Evolutionary conservation across 495 filamentous ascomycete species (phyloP).

Genomic region (Diplogelasinospora grovesii): DNA sequence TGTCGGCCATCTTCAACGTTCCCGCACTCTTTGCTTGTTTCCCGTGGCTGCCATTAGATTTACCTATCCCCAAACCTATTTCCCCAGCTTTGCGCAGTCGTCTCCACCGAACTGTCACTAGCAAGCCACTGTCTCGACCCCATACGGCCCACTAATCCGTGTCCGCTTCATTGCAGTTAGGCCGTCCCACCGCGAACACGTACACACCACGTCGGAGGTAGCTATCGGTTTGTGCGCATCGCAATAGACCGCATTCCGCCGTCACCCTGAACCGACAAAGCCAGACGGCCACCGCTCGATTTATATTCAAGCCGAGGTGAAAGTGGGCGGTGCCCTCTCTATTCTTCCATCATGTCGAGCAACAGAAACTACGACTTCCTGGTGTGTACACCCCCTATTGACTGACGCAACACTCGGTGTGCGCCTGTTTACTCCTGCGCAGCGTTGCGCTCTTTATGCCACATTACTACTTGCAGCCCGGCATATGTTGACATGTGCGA

Average conservation of each 20-base stretch:
- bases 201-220: not conserved
- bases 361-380: slow-evolving; percentile 98
- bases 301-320: not conserved
- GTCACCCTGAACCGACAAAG: too few relatives aligned
- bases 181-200: not conserved
- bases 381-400: slow-evolving; percentile 46
- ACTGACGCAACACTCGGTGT: not conserved
- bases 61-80: too few relatives aligned
- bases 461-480: slow-evolving; percentile 5
- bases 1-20: too few relatives aligned
- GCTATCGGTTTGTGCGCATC: too few relatives aligned
- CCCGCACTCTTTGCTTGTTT: too few relatives aligned
- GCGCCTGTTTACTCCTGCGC: not conserved
- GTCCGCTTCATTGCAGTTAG: too few relatives aligned
- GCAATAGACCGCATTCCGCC: too few relatives aligned
- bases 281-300: not conserved
- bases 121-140: too few relatives aligned
- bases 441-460: not conserved
- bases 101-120: too few relatives aligned
- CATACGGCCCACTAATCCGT: not conserved
- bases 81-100: too few relatives aligned
- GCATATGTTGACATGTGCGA: not conserved
- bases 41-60: too few relatives aligned
- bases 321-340: slow-evolving; percentile 1
- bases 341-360: slow-evolving; percentile 64